These are phyloP conservation scores for Aspergillus asperescens DNA, from an alignment of 495 filamentous ascomycete species.

Conservation along the genomic window DNA sequence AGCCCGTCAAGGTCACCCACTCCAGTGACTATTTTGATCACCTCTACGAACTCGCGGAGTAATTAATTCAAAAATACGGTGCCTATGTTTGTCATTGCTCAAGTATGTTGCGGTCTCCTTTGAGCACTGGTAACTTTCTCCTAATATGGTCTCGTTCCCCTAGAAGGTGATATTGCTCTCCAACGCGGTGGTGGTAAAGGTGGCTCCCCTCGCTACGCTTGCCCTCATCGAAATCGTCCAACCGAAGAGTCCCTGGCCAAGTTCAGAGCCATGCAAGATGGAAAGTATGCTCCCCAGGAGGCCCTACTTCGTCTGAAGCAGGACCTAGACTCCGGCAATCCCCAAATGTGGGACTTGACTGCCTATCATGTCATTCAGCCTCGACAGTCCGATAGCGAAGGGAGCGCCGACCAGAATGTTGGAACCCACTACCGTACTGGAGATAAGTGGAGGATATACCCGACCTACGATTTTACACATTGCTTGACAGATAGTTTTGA, in stretches of 20 bases:
- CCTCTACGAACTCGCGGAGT: neutral
- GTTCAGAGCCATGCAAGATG: constrained; percentile 84
- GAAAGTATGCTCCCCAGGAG: constrained; percentile 76
- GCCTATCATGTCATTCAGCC: constrained; percentile 60
- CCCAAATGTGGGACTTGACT: constrained; percentile 61
- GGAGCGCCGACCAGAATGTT: constrained; percentile 39
- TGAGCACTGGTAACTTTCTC: too few species aligned
- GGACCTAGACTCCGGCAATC: constrained; percentile 50
- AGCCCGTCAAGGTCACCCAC: neutral
- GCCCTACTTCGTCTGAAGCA: constrained; percentile 90
- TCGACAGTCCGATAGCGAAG: neutral
- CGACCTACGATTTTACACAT: constrained; percentile 57
- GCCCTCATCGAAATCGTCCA: constrained; percentile 67
- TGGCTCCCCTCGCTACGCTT: constrained; percentile 60
- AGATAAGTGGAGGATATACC: constrained; percentile 73
- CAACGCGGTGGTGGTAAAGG: constrained; percentile 54
- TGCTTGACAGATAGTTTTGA: constrained; percentile 73
- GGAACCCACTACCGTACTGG: constrained; percentile 63
- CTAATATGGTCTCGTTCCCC: neutral
- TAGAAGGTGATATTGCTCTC: constrained; percentile 58
- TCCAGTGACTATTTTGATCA: constrained; percentile 1
- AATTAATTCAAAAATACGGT: neutral
- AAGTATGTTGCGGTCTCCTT: neutral
- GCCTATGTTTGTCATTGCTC: neutral
- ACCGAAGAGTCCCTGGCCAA: constrained; percentile 69